These are phyloP conservation scores for Haplographium delicatum DNA, from an alignment of 495 filamentous ascomycete genomes.

Conservation along the genomic window DNA sequence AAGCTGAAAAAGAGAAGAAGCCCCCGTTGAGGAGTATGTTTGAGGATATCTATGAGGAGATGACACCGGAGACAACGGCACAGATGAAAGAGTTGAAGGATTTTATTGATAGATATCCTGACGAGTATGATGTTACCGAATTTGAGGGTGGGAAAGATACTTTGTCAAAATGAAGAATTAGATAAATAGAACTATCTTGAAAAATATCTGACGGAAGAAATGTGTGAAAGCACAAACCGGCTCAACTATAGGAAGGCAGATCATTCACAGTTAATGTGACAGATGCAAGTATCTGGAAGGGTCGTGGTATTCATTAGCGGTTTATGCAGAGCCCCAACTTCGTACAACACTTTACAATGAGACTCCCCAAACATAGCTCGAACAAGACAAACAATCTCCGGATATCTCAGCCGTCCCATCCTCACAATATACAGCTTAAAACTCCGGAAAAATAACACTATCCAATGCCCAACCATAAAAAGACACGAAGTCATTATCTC, in stretches of 20 bases:
- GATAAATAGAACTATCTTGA: too few relatives aligned
- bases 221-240: too few relatives aligned
- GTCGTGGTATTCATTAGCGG: too few relatives aligned
- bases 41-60: slow-evolving; percentile 78
- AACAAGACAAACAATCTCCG: too few relatives aligned
- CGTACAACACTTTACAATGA: too few relatives aligned
- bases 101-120: slow-evolving; percentile 79
- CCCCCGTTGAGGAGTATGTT: slow-evolving; percentile 74
- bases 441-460: neutral
- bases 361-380: too few relatives aligned
- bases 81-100: slow-evolving; percentile 77
- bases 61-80: slow-evolving; percentile 72
- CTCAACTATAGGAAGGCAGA: too few relatives aligned
- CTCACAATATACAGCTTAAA: neutral
- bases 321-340: too few relatives aligned
- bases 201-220: too few relatives aligned
- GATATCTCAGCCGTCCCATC: too few relatives aligned
- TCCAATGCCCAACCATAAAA: neutral
- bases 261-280: too few relatives aligned
- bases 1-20: slow-evolving; percentile 88
- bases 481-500: neutral
- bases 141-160: slow-evolving; percentile 74
- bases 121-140: slow-evolving; percentile 81
- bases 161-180: slow-evolving; percentile 14
- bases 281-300: too few relatives aligned